Conservation (phyloP, 2,329 filamentous ascomycete species). For the Fusarium bulbicola region DNA sequence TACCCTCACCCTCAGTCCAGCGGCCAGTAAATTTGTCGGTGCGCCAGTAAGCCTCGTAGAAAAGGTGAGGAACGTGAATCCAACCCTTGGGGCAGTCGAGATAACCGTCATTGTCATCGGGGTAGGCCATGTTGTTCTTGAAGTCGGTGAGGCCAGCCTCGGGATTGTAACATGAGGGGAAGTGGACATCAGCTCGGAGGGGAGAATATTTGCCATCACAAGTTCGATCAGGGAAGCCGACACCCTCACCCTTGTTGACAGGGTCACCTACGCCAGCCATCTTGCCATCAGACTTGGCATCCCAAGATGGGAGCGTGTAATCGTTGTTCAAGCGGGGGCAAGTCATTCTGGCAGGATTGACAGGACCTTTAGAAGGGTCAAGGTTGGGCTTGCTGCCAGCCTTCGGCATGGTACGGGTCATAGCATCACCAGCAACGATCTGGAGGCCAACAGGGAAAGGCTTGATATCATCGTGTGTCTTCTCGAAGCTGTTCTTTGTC, state of each 20-base stretch:
- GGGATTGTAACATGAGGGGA: constrained; percentile 79
- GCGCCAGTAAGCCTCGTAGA: constrained; percentile 70
- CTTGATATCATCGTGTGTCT: constrained; percentile 70
- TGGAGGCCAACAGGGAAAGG: constrained; percentile 76
- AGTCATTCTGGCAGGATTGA: constrained; percentile 67
- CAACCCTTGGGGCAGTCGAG: constrained; percentile 64
- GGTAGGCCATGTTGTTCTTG: constrained; percentile 73
- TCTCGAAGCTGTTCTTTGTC: constrained; percentile 60
- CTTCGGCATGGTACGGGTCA: constrained; percentile 64
- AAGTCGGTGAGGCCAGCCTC: constrained; percentile 66
- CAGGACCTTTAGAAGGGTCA: constrained; percentile 60
- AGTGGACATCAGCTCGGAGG: constrained; percentile 73
- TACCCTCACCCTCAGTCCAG: constrained; percentile 63
- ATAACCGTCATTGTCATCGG: constrained; percentile 59
- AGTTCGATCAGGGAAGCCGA: constrained; percentile 74
- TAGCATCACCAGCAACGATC: constrained; percentile 74
- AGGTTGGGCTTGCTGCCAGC: constrained; percentile 60
- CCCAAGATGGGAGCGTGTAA: constrained; percentile 62
- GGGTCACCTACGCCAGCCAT: constrained; percentile 64
- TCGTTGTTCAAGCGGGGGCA: constrained; percentile 63
- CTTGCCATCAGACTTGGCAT: constrained; percentile 62
- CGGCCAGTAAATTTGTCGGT: constrained; percentile 61
- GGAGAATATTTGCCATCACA: constrained; percentile 72
- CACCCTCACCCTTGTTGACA: constrained; percentile 63
- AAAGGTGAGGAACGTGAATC: constrained; percentile 65